Evolutionary conservation across 163 green algal species (phyloP).

Genomic region (Prototheca cutis): DNA sequence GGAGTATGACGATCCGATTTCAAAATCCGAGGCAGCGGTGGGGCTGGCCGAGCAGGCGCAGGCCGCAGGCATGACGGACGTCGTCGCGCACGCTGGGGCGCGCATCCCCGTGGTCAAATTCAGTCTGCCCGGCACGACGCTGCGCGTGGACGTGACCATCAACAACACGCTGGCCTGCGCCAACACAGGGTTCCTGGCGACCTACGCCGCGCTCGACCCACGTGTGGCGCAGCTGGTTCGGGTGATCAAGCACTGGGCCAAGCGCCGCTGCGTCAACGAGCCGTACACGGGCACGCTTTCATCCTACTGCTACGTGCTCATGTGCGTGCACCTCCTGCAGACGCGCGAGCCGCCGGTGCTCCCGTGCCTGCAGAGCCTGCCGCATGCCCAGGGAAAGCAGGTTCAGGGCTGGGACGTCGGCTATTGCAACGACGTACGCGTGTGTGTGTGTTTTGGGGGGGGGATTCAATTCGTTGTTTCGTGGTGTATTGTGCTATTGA

Average conservation of each 20-base stretch:
- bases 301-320: conserved; percentile 87
- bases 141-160: conserved; percentile 71
- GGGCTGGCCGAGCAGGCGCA: conserved; percentile 40
- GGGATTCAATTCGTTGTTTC: not conserved
- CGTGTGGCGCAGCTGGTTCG: conserved; percentile 40
- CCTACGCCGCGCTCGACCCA: conserved; percentile 62
- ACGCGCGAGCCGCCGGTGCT: conserved; percentile 64
- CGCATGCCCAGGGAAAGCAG: conserved; percentile 20
- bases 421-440: conserved; percentile 2
- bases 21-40: conserved; percentile 44
- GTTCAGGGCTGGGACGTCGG: conserved; percentile 13
- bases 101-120: conserved; percentile 83
- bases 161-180: conserved; percentile 82
- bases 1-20: conserved; percentile 14
- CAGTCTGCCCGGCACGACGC: conserved; percentile 27
- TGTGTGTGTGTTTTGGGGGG: too few relatives aligned
- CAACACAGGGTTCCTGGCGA: conserved; percentile 80
- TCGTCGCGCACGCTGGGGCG: conserved; percentile 56
- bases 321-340: conserved; percentile 81
- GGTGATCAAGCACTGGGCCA: conserved; percentile 90
- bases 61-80: conserved; percentile 36
- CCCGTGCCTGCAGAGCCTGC: conserved; percentile 60
- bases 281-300: conserved; percentile 80
- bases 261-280: conserved; percentile 71
- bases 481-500: not conserved